These are phyloP conservation scores for Pseudopediastrum boryanum DNA, from an alignment of 139 green algal genomes.

Conservation along the genomic window DNA sequence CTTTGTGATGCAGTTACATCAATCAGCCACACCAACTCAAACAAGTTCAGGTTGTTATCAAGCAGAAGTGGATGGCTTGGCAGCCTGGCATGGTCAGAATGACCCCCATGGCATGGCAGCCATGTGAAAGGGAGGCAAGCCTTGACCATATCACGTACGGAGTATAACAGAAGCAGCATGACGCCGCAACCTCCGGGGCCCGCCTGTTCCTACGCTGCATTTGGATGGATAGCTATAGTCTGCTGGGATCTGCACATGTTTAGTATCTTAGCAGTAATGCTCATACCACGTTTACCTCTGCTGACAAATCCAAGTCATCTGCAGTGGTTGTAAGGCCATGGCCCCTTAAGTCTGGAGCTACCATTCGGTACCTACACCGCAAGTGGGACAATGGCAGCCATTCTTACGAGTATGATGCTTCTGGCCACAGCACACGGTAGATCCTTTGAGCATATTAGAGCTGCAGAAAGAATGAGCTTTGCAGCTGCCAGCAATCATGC, in stretches of 20 bases:
- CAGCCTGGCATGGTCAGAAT: too few species aligned
- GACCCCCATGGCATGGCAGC: background rate
- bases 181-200: background rate
- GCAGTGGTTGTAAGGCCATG: slow-evolving; percentile 70
- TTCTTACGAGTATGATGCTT: background rate
- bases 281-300: slow-evolving; percentile 42
- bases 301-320: slow-evolving; percentile 73
- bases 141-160: background rate
- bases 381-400: background rate
- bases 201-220: background rate
- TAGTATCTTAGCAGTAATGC: background rate
- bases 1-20: too few species aligned
- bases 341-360: slow-evolving; percentile 80
- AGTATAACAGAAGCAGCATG: slow-evolving; percentile 7
- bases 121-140: background rate
- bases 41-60: background rate
- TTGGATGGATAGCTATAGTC: background rate
- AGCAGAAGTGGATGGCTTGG: too few species aligned
- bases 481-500: background rate
- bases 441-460: background rate
- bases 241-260: background rate
- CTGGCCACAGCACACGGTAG: background rate
- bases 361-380: slow-evolving; percentile 61
- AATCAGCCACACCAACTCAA: too few species aligned
- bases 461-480: background rate